Percentiles rank a stretch among this genome's conserved stretches.
Evolutionary conservation across 31 red algal species (phyloP).

Genomic region (Asparagopsis taxiformis): DNA sequence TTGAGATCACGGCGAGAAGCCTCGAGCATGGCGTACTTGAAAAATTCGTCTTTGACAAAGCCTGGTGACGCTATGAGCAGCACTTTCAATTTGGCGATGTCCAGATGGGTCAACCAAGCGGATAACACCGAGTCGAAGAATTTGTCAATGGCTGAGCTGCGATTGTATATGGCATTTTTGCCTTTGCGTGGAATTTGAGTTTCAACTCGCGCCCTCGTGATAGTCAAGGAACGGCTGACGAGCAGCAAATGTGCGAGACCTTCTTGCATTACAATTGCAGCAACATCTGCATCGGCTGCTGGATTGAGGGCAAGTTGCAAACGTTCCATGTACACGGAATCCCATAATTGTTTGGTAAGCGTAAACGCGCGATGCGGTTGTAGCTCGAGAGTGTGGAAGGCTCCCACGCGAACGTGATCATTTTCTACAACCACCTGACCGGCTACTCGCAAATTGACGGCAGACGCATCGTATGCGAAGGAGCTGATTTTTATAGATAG

Average conservation of each 20-base stretch:
- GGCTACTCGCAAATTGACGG: constrained; percentile 60
- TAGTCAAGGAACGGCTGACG: constrained; percentile 71
- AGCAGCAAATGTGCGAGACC: constrained; percentile 86
- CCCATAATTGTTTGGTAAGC: constrained; percentile 85
- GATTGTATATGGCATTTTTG: constrained; percentile 73
- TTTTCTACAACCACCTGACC: constrained; percentile 77
- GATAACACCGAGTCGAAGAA: constrained; percentile 81
- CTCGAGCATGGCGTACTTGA: constrained; percentile 70
- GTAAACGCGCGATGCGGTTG: constrained; percentile 74
- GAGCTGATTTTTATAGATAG: constrained; percentile 65
- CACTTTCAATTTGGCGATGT: constrained; percentile 66
- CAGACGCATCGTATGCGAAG: constrained; percentile 73
- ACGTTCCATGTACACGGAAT: constrained; percentile 71
- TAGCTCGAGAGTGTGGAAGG: constrained; percentile 91
- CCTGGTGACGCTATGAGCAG: constrained; percentile 92
- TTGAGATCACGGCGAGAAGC: constrained; percentile 57
- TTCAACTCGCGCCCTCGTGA: constrained; percentile 85
- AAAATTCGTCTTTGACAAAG: constrained; percentile 94
- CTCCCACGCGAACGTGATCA: constrained; percentile 74
- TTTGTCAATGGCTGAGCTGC: constrained; percentile 70
- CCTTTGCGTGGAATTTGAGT: constrained; percentile 88
- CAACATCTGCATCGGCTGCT: constrained; percentile 76
- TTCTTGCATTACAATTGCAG: constrained; percentile 95
- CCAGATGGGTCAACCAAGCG: constrained; percentile 64
- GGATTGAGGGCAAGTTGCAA: constrained; percentile 75